Evolutionary conservation across 2,329 filamentous ascomycete species (phyloP).

Genomic region (Fusarium illudens): DNA sequence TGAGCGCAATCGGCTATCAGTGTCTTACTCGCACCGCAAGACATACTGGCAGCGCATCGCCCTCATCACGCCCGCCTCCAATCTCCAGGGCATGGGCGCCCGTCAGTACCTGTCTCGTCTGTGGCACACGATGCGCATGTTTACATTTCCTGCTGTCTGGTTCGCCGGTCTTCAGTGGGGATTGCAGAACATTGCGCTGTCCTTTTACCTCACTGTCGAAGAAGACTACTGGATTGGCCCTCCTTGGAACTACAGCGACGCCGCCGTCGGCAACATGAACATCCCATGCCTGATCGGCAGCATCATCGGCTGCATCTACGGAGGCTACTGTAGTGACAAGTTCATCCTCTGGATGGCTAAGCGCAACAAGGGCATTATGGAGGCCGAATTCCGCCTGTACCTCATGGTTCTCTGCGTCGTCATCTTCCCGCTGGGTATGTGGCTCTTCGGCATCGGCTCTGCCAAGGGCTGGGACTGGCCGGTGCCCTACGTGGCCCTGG

Average conservation of each 20-base stretch:
- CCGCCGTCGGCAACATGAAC: slow-evolving; percentile 65
- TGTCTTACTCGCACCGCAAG: slow-evolving; percentile 48
- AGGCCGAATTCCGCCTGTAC: slow-evolving; percentile 63
- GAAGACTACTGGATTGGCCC: slow-evolving; percentile 63
- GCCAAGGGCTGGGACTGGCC: slow-evolving; percentile 62
- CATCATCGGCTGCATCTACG: slow-evolving; percentile 64
- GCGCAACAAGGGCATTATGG: slow-evolving; percentile 61
- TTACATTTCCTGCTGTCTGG: slow-evolving; percentile 65
- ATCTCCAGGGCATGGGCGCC: slow-evolving; percentile 60
- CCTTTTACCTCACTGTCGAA: slow-evolving; percentile 66
- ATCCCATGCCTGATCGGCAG: slow-evolving; percentile 64
- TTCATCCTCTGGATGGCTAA: slow-evolving; percentile 65
- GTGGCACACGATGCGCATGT: slow-evolving; percentile 64
- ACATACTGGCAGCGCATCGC: slow-evolving; percentile 64
- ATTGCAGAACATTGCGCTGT: slow-evolving; percentile 66
- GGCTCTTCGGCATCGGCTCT: slow-evolving; percentile 62
- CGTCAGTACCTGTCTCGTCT: slow-evolving; percentile 63
- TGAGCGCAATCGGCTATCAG: slow-evolving; percentile 34
- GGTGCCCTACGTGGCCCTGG: slow-evolving; percentile 62
- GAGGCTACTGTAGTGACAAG: slow-evolving; percentile 64
- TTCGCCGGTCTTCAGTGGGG: slow-evolving; percentile 68
- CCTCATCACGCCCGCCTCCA: slow-evolving; percentile 64
- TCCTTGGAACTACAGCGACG: slow-evolving; percentile 64
- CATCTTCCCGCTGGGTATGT: slow-evolving; percentile 60
- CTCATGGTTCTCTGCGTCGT: slow-evolving; percentile 59